Base-by-base conservation (phyloP, 768 basidiomycete species). In the Mycena rebaudengoi region DNA sequence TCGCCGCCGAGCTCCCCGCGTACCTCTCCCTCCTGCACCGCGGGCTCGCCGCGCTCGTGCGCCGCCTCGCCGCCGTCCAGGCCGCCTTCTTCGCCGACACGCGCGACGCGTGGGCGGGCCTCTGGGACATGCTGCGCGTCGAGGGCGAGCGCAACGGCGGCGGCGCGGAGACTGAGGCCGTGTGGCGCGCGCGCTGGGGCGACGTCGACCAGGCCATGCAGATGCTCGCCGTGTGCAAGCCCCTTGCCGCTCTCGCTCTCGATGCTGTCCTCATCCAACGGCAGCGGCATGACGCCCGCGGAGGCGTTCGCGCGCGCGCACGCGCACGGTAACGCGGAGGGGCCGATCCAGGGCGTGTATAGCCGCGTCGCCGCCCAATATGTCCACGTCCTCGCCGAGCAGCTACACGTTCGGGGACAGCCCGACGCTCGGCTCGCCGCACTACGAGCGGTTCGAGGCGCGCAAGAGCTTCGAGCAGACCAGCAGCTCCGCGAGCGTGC, bases 51-150 rank as follows among this genome's bases (percentile, higher is more conserved):
- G 72, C 80, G 5, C 81, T 83, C 53, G 80, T 92, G 0, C 68
- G 79, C 4, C 79, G 85, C 25, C 77, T 94, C 26, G 85, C 84
- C 0, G 74, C 76, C 6, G 82, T 86, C 60, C 92, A 94, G 71
- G 80, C 80, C 2, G 74, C 75, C 23, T 91, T 90, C 70, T 94
- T 86, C 79, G 62, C 74, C 16, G 85, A 85, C 37, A 83, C 91
- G 7, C 80, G 84, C 41, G 86, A 86, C 50, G 79, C 84, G 28
- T 95, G 93, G 93, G 83, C 81, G 2, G 88, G 88, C n/a, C 76
- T 95, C n/a, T 95, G 93, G 93, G 91, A 94, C 62, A 91, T 90
- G 71, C 76, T 91, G n/a, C 79, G 84, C 11, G 87, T 90, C 5
- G 91, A 91, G 20, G 89, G 88, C 2, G 89, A 91, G 77, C 74